A percentile compares a stretch with the other conserved stretches of the same genome.
Conservation (phyloP, 2,329 filamentous ascomycete genomes). For the Fusarium sp. region DNA sequence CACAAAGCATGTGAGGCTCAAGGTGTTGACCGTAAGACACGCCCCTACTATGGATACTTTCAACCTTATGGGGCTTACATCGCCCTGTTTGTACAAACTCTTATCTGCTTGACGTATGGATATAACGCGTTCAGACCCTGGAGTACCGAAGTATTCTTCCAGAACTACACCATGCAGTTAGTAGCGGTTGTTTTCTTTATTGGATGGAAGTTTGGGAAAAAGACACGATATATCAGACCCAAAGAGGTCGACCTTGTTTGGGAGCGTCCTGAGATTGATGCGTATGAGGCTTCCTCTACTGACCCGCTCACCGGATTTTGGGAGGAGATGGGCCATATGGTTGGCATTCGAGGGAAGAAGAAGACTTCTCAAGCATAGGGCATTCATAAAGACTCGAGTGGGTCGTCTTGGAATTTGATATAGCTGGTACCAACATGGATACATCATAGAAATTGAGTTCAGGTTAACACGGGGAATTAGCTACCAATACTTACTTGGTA, state of each 20-base stretch:
- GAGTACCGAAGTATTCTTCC: constrained; percentile 60
- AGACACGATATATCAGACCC: constrained; percentile 65
- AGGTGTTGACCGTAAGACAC: constrained; percentile 61
- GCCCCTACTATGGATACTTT: constrained; percentile 68
- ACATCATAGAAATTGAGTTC: no score
- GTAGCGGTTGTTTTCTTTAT: constrained; percentile 65
- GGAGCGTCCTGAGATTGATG: constrained; percentile 69
- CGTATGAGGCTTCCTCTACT: constrained; percentile 65
- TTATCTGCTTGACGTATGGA: constrained; percentile 64
- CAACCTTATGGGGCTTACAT: constrained; percentile 57
- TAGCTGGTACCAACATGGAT: no score
- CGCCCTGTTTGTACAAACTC: constrained; percentile 54
- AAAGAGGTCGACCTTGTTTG: constrained; percentile 69
- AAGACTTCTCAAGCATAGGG: constrained; percentile 13
- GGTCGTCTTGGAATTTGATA: no score
- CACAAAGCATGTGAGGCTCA: constrained; percentile 66
- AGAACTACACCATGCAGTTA: constrained; percentile 69
- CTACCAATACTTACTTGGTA: no score
- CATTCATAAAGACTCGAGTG: no score
- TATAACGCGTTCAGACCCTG: constrained; percentile 65
- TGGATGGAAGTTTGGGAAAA: constrained; percentile 73
- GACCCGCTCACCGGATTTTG: constrained; percentile 65
- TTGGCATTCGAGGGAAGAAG: constrained; percentile 49
- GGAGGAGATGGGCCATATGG: constrained; percentile 61
- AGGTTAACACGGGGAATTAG: no score